Percentiles rank a stretch among this genome's conserved stretches.
Evolutionary conservation across 2,329 filamentous ascomycete genomes (phyloP).

Genomic region (Trichophyton simii): DNA sequence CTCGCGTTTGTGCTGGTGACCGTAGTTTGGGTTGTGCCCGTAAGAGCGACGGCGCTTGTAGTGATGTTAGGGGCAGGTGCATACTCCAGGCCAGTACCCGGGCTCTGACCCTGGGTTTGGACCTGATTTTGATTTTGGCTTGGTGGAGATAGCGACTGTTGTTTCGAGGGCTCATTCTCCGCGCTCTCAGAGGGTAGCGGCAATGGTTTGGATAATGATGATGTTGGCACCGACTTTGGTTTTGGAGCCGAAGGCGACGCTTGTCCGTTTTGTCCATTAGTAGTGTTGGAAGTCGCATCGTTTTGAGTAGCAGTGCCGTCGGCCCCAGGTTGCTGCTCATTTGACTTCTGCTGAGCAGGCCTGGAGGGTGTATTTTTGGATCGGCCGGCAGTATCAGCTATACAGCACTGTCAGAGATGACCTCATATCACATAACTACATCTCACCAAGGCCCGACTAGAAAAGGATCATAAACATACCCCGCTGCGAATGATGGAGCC

Average conservation of each 20-base stretch:
- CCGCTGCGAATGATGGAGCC: constrained; percentile 77
- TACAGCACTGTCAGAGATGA: neutral
- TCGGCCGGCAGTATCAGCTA: constrained; percentile 24
- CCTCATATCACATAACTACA: neutral
- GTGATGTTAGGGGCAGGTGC: neutral
- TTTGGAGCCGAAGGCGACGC: neutral
- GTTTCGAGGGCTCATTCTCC: neutral
- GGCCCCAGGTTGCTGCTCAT: neutral
- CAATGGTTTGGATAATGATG: neutral
- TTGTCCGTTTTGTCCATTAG: constrained; percentile 1
- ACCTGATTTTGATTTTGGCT: neutral
- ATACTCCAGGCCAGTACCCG: neutral
- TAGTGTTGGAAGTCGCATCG: neutral
- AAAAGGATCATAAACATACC: constrained; percentile 41
- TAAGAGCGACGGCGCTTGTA: neutral
- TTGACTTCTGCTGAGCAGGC: neutral
- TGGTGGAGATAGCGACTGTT: neutral
- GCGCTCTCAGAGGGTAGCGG: neutral
- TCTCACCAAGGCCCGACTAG: neutral
- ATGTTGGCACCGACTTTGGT: neutral
- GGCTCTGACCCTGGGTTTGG: neutral
- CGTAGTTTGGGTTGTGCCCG: neutral
- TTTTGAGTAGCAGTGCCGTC: neutral
- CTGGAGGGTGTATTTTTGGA: constrained; percentile 25
- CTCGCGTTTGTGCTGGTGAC: neutral